A percentile compares a stretch with the other conserved stretches of the same genome.
Evolutionary conservation across 179 eudicot species (phyloP).

Genomic region (Kewa caespitosa): DNA sequence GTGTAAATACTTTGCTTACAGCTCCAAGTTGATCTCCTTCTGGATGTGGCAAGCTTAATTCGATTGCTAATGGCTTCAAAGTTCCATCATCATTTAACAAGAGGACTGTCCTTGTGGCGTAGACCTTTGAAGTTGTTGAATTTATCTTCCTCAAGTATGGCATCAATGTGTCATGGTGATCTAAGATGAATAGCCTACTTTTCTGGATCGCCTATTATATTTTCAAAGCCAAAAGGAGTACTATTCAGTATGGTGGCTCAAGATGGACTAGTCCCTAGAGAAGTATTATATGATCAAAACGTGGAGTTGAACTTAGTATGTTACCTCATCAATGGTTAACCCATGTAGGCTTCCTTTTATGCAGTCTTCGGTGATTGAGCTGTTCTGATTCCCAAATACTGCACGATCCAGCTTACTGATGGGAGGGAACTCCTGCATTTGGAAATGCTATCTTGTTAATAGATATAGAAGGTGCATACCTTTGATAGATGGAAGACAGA

Average conservation of each 20-base stretch:
- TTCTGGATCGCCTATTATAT: constrained; percentile 45
- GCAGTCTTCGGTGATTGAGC: constrained; percentile 46
- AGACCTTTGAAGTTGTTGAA: constrained; percentile 46
- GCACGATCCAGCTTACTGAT: constrained; percentile 55
- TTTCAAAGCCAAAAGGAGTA: neutral
- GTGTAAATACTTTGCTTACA: constrained; percentile 51
- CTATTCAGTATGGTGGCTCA: neutral
- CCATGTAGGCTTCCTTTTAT: constrained; percentile 51
- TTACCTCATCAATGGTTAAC: constrained; percentile 56
- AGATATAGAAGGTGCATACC: neutral
- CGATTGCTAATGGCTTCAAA: constrained; percentile 74
- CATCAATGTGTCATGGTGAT: constrained; percentile 70
- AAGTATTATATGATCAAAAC: neutral
- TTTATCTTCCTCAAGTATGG: constrained; percentile 65
- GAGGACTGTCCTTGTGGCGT: constrained; percentile 72
- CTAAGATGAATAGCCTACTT: constrained; percentile 56
- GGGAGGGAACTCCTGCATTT: constrained; percentile 74
- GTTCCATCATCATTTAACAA: constrained; percentile 64
- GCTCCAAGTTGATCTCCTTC: constrained; percentile 53
- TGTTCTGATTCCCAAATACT: constrained; percentile 52
- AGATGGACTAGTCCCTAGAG: too few species aligned
- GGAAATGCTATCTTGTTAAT: neutral
- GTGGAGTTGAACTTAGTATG: neutral
- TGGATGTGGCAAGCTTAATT: constrained; percentile 61
- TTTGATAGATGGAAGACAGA: neutral